Evolutionary conservation across 1,139 yeast species (phyloP).

Genomic region (Sugiyamaella neomexicana): DNA sequence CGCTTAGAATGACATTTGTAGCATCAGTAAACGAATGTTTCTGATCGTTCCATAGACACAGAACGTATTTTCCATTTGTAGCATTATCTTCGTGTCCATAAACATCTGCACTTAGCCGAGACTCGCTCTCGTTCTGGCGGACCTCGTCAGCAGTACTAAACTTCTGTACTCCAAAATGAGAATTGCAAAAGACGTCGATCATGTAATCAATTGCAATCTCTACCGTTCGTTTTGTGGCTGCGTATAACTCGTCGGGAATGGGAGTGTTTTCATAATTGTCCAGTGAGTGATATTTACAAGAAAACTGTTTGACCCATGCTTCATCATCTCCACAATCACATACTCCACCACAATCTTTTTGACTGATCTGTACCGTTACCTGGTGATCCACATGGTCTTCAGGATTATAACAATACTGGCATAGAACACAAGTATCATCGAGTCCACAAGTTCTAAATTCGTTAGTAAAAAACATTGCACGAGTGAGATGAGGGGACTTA

Average conservation of each 20-base stretch:
- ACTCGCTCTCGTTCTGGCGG: slow-evolving; percentile 33
- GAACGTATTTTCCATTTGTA: slow-evolving; percentile 49
- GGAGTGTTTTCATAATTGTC: slow-evolving; percentile 27
- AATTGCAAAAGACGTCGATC: slow-evolving; percentile 62
- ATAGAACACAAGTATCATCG: slow-evolving; percentile 85
- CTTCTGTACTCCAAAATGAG: slow-evolving; percentile 45
- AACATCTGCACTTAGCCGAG: slow-evolving; percentile 41
- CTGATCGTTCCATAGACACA: slow-evolving; percentile 77
- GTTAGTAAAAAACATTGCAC: too few relatives aligned
- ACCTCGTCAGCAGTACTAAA: slow-evolving; percentile 33
- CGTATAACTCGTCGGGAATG: slow-evolving; percentile 36
- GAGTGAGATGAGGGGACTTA: slow-evolving; percentile 27
- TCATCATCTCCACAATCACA: slow-evolving; percentile 94
- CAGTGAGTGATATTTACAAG: slow-evolving; percentile 49
- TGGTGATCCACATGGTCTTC: slow-evolving; percentile 75
- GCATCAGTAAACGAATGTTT: slow-evolving; percentile 75
- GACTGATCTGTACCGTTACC: slow-evolving; percentile 69
- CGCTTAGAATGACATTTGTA: slow-evolving; percentile 59
- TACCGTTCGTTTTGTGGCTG: slow-evolving; percentile 44
- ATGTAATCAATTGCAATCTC: slow-evolving; percentile 66
- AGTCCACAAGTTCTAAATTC: slow-evolving; percentile 62
- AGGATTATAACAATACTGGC: slow-evolving; percentile 73
- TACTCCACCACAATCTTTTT: slow-evolving; percentile 84
- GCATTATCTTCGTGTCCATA: slow-evolving; percentile 48
- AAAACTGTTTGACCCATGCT: slow-evolving; percentile 62